phyloP scores from a whole-genome alignment of 202 grass and related monocot genomes.

The Zizania palustris region DNA sequence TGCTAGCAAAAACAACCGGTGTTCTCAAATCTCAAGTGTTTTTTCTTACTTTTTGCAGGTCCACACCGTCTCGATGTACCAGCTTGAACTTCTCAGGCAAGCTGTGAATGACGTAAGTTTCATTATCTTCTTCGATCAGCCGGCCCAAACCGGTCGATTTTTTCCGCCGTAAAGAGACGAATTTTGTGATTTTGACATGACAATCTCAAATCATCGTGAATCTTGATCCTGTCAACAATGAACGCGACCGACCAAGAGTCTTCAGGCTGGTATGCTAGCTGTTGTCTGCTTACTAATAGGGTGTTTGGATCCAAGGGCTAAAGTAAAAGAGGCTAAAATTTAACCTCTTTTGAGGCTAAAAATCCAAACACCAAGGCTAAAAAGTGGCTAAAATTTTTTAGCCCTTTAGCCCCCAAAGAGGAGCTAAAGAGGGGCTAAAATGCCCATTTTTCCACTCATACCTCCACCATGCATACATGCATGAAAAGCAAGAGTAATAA shows the following conservation, averaged over 20 bases:
- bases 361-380: too few relatives aligned
- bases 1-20: not conserved
- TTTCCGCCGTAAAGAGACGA: not conserved
- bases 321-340: too few relatives aligned
- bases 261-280: not conserved
- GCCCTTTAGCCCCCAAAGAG: too few relatives aligned
- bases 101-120: constrained; percentile 66
- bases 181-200: not conserved
- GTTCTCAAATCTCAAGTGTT: not conserved
- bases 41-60: constrained; percentile 40
- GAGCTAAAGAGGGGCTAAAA: too few relatives aligned
- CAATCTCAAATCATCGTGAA: not conserved
- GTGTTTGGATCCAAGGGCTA: too few relatives aligned
- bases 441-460: too few relatives aligned
- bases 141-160: too few relatives aligned
- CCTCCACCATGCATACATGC: too few relatives aligned
- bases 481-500: too few relatives aligned
- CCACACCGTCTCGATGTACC: constrained; percentile 49
- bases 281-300: not conserved
- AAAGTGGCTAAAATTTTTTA: too few relatives aligned
- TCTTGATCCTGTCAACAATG: not conserved
- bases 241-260: not conserved
- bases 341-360: too few relatives aligned
- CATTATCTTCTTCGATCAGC: not conserved
- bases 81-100: constrained; percentile 53